Percentiles rank a stretch among this genome's conserved stretches.
phyloP scores from a whole-genome alignment of 345 rosid species.

The Citrus maxima region DNA sequence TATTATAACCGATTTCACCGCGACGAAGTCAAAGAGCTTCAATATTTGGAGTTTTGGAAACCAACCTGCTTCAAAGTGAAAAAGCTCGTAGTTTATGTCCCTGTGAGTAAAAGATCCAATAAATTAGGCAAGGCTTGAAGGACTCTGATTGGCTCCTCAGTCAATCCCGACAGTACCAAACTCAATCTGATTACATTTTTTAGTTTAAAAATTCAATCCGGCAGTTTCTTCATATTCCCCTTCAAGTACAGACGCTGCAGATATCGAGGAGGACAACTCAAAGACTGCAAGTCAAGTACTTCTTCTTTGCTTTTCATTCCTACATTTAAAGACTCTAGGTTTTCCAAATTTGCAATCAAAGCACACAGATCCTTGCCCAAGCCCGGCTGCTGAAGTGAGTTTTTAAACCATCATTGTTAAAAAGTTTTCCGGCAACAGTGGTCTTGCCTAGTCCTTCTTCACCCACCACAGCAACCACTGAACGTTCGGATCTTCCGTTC shows the following conservation, averaged over 20 bases:
- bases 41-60: not conserved
- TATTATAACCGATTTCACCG: not conserved
- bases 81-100: not conserved
- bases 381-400: too few species aligned
- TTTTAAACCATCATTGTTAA: too few species aligned
- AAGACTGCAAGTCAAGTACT: constrained; percentile 1
- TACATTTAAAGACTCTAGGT: not conserved
- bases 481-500: too few species aligned
- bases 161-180: not conserved
- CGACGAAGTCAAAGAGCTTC: not conserved
- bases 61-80: not conserved
- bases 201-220: not conserved
- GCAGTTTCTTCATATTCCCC: not conserved
- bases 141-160: not conserved
- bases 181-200: not conserved
- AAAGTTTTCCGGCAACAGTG: too few species aligned
- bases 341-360: constrained; percentile 8
- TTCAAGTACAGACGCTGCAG: not conserved
- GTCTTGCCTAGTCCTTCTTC: too few species aligned
- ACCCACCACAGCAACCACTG: too few species aligned
- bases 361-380: not conserved
- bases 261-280: not conserved
- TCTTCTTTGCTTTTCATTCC: not conserved
- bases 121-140: constrained; percentile 8
- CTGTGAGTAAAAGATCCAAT: not conserved